Conservation (phyloP, 306 rosid species). For the Dryas octopetala region DNA sequence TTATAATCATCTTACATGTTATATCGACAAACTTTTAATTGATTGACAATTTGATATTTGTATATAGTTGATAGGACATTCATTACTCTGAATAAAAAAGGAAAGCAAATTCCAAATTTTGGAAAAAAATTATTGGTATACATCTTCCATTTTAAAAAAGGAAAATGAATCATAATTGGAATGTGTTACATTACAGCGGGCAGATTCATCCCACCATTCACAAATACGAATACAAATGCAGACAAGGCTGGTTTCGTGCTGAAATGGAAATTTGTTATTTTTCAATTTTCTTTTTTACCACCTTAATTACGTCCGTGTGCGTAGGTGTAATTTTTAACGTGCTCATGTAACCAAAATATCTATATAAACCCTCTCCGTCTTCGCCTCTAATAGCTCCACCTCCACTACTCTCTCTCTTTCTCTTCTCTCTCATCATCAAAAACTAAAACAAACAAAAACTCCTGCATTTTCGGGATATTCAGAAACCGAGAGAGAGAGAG, state of each 20-base stretch:
- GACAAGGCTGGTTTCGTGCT: background rate
- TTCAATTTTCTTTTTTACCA: background rate
- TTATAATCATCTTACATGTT: no score
- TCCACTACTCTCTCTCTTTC: background rate
- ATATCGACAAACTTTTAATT: no score
- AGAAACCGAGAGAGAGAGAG: background rate
- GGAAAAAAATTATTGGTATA: background rate
- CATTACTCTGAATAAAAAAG: background rate
- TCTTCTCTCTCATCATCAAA: background rate
- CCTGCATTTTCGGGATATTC: conserved; percentile 28
- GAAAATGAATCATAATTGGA: conserved; percentile 3
- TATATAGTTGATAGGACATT: background rate
- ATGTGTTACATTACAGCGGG: background rate
- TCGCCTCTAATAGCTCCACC: background rate
- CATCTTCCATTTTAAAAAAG: background rate
- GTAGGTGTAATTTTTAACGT: background rate
- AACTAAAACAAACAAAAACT: background rate
- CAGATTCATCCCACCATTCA: background rate
- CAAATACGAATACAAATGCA: background rate
- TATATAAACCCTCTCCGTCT: conserved; percentile 26
- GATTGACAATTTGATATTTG: background rate
- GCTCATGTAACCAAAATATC: background rate
- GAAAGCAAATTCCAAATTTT: background rate
- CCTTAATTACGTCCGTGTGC: background rate
- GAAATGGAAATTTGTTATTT: background rate